Evolutionary conservation across 805 yeast genomes (phyloP), one percentile per base, ranked within the genome.

Genomic region (Candida endomychidarum): DNA sequence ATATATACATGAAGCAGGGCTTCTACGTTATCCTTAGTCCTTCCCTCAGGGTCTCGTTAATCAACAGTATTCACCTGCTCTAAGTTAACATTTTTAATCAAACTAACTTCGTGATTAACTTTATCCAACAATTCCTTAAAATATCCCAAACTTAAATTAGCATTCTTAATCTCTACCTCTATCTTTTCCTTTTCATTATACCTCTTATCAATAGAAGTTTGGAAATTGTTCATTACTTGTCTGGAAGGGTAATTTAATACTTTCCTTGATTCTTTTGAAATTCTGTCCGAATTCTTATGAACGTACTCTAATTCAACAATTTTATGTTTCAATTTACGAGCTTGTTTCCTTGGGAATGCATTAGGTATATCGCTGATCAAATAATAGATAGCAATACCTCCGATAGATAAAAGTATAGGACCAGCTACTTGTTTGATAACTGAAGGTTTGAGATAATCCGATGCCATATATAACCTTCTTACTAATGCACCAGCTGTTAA

Each of bases 271-370:
- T 91, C 98, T 49, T 77, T 80, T 0, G 95, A 72, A 6, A 93
- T 77, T 45, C 99, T 73, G 34, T 74, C 75, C 1, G 96, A 80
- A 57, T 90, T 91, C 32, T 70, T 52, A 50, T 85, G 93, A 9
- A 86, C 80, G 53, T 89, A 93, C 45, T 90, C 96, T 50, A 80
- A 61, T 11, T 75, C 77, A 29, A 70, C 70, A 23, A 93, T 67
- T 52, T 83, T 84, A 5, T 56, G 56, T 47, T 75, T 77, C 49
- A 91, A 76, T 60, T 85, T 87, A 34, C 74, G 70, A 0, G 93
- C 88, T 43, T 88, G 74, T 42, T 89, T 89, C 49, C 88, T 71
- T 14, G 96, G 95, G 51, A 87, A 79, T 0, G 97, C 96, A 51
- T 83, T 78, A 2, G 97, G 97, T 10, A 95, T 78, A 59, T 93